Evolutionary conservation across 2,329 filamentous ascomycete genomes (phyloP).

Genomic region (Tolypocladium ovalisporum): DNA sequence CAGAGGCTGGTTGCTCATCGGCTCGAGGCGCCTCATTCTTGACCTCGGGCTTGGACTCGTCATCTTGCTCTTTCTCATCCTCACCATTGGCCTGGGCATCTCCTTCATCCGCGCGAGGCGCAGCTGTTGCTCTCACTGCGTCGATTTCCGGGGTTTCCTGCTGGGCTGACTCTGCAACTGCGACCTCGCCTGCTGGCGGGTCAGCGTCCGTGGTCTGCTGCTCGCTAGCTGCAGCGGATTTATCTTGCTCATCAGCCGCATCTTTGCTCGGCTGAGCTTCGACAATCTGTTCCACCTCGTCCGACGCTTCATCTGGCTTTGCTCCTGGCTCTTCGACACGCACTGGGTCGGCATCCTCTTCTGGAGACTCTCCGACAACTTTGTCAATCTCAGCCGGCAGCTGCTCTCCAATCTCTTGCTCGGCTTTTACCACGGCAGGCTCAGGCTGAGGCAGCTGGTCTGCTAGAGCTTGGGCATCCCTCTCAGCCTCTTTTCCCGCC

Average conservation of each 20-base stretch:
- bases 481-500: background rate
- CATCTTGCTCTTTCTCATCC: background rate
- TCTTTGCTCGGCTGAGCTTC: background rate
- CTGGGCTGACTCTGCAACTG: background rate
- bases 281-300: background rate
- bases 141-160: constrained; percentile 1
- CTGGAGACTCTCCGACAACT: background rate
- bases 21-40: background rate
- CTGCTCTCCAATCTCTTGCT: constrained; percentile 1
- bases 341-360: background rate
- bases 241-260: background rate
- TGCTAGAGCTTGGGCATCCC: background rate
- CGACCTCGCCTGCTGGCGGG: background rate
- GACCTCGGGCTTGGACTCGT: background rate
- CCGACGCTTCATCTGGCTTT: background rate
- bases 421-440: constrained; percentile 4
- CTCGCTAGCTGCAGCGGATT: background rate
- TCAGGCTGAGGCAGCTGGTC: background rate
- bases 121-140: background rate
- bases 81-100: background rate
- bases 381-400: background rate
- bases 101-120: background rate
- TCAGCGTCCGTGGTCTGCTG: background rate
- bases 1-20: background rate
- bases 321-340: background rate